These are phyloP conservation scores for Chlamydomonas asymmetrica DNA, from an alignment of 139 green algal species.

Conservation along the genomic window DNA sequence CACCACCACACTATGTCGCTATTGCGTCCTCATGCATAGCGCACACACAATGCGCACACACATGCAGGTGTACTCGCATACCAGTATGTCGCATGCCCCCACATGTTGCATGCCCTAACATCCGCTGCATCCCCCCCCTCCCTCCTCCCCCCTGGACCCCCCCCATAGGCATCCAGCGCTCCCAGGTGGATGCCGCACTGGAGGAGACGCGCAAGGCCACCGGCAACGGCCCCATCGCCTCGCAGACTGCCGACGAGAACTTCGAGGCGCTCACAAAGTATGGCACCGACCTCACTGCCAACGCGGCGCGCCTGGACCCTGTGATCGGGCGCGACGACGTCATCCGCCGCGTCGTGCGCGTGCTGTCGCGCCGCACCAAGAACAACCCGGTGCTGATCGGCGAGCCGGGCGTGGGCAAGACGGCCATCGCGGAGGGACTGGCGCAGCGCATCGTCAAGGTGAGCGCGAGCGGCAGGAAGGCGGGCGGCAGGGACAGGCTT, in stretches of 20 bases:
- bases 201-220: slow-evolving; percentile 55
- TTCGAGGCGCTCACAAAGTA: slow-evolving; percentile 93
- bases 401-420: slow-evolving; percentile 77
- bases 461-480: too few species aligned
- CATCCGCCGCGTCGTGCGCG: slow-evolving; percentile 85
- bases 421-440: slow-evolving; percentile 88
- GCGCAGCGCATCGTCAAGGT: slow-evolving; percentile 87
- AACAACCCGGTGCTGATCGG: slow-evolving; percentile 98
- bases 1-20: too few species aligned
- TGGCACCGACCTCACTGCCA: slow-evolving; percentile 88
- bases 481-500: too few species aligned
- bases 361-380: slow-evolving; percentile 92
- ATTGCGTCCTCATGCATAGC: too few species aligned
- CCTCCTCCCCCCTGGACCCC: too few species aligned
- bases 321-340: slow-evolving; percentile 83
- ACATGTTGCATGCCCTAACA: neutral
- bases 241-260: slow-evolving; percentile 61
- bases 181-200: slow-evolving; percentile 69
- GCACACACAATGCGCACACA: too few species aligned
- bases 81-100: too few species aligned
- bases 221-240: slow-evolving; percentile 47
- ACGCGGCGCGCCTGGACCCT: slow-evolving; percentile 88
- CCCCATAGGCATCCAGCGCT: slow-evolving; percentile 60
- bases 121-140: too few species aligned
- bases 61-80: too few species aligned